Evolutionary conservation across 352 stramenopile genomes (phyloP).

Genomic region (Globisporangium apiculatum): DNA sequence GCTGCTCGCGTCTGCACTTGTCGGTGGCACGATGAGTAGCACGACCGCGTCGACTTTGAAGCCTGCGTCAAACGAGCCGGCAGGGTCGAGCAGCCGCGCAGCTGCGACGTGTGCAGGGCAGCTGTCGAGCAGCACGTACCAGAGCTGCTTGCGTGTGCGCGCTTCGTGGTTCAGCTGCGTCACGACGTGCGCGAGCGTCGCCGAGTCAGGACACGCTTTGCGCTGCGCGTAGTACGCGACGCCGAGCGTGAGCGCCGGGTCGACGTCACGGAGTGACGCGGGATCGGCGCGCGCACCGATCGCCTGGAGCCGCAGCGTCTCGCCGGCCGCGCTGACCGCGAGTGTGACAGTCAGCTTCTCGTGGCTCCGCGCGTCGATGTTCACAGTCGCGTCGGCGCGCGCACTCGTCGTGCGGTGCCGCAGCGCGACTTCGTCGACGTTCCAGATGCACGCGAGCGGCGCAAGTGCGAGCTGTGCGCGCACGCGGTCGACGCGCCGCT

Average conservation of each 20-base stretch:
- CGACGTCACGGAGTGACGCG: constrained; percentile 28
- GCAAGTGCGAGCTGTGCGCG: constrained; percentile 39
- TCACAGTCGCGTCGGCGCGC: constrained; percentile 28
- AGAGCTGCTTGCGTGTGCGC: constrained; percentile 45
- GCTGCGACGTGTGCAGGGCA: constrained; percentile 59
- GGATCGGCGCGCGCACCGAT: constrained; percentile 36
- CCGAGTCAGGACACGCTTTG: constrained; percentile 46
- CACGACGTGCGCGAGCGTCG: constrained; percentile 42
- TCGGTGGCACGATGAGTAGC: constrained; percentile 50
- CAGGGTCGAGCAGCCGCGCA: constrained; percentile 47
- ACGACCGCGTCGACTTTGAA: constrained; percentile 65
- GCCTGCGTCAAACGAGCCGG: constrained; percentile 44
- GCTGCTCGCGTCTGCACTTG: constrained; percentile 17
- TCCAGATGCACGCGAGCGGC: constrained; percentile 61
- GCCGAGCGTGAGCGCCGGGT: constrained; percentile 24
- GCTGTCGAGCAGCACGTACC: constrained; percentile 63
- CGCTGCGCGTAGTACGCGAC: constrained; percentile 38
- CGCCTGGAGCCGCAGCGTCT: constrained; percentile 58
- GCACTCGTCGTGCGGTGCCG: constrained; percentile 37
- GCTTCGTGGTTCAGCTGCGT: constrained; percentile 56
- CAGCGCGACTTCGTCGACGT: constrained; percentile 49
- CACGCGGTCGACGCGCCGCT: constrained; percentile 42
- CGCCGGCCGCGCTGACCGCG: constrained; percentile 47
- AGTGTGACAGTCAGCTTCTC: constrained; percentile 50
- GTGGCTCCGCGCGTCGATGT: constrained; percentile 37